Evolutionary conservation across 345 rosid genomes (phyloP).

Genomic region (Populus alba): DNA sequence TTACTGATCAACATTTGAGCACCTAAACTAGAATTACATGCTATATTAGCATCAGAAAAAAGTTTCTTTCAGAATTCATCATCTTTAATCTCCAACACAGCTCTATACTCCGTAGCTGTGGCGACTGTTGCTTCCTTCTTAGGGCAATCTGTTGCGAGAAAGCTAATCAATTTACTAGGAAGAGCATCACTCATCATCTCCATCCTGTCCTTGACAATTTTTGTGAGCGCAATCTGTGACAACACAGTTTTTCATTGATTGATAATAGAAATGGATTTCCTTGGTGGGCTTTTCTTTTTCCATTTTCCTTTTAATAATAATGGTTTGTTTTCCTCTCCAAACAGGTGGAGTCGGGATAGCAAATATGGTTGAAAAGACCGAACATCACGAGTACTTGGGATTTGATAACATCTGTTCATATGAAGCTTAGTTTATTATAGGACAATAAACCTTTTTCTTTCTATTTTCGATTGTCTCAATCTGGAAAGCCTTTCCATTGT

Average conservation of each 20-base stretch:
- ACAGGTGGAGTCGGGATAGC: conserved; percentile 28
- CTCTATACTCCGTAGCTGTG: conserved; percentile 24
- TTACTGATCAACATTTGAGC: not conserved
- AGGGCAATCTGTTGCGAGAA: conserved; percentile 23
- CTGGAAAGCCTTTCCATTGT: not conserved
- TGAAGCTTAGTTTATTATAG: not conserved
- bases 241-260: not conserved
- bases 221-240: conserved; percentile 17
- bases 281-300: not conserved
- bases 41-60: not conserved
- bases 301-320: too few species aligned
- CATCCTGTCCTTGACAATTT: conserved; percentile 24
- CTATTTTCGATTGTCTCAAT: too few species aligned
- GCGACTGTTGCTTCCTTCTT: conserved; percentile 21
- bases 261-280: not conserved
- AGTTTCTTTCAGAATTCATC: not conserved
- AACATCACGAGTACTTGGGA: conserved; percentile 17
- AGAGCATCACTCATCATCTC: conserved; percentile 28
- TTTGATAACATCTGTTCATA: conserved; percentile 13
- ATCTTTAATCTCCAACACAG: not conserved
- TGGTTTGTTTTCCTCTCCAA: not conserved
- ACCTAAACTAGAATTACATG: not conserved
- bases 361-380: conserved; percentile 8
- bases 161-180: conserved; percentile 14
- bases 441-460: not conserved